Percentiles rank a stretch among this genome's conserved stretches.
Evolutionary conservation across 768 basidiomycete genomes (phyloP).

Genomic region (Lentinula boryana): DNA sequence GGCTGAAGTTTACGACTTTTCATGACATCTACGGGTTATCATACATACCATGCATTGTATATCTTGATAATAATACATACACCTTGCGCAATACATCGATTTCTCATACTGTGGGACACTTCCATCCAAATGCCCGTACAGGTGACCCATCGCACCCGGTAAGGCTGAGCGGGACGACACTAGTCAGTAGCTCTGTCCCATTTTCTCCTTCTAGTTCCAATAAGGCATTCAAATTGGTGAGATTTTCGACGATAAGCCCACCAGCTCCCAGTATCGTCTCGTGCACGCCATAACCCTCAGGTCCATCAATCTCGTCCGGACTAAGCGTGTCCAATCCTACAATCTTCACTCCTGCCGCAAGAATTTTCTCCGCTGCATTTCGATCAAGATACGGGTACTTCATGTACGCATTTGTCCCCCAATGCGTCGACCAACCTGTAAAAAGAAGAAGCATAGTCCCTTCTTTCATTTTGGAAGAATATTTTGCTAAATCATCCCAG

Average conservation of each 20-base stretch:
- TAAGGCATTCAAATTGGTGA: slow-evolving; percentile 42
- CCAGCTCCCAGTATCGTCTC: slow-evolving; percentile 53
- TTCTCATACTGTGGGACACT: neutral
- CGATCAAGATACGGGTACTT: slow-evolving; percentile 60
- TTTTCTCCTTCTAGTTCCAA: slow-evolving; percentile 17
- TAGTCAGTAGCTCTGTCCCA: slow-evolving; percentile 36
- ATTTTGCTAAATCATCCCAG: slow-evolving; percentile 44
- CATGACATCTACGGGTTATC: neutral
- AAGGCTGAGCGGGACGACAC: slow-evolving; percentile 55
- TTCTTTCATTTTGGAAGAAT: slow-evolving; percentile 27
- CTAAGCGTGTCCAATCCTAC: slow-evolving; percentile 61
- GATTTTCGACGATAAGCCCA: slow-evolving; percentile 66
- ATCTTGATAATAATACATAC: neutral
- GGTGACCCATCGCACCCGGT: slow-evolving; percentile 61
- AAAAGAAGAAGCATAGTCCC: slow-evolving; percentile 49
- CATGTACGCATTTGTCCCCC: slow-evolving; percentile 45
- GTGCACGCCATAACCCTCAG: slow-evolving; percentile 49
- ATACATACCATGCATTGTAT: neutral
- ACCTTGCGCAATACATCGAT: neutral
- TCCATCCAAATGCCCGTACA: slow-evolving; percentile 63
- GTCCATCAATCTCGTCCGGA: slow-evolving; percentile 50
- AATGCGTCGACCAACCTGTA: slow-evolving; percentile 64
- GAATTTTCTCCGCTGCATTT: slow-evolving; percentile 44
- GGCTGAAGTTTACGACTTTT: neutral
- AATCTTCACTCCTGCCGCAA: slow-evolving; percentile 46